These are phyloP conservation scores for Oryza glumipatula DNA, from an alignment of 176 grass and related monocot species.

Conservation along the genomic window DNA sequence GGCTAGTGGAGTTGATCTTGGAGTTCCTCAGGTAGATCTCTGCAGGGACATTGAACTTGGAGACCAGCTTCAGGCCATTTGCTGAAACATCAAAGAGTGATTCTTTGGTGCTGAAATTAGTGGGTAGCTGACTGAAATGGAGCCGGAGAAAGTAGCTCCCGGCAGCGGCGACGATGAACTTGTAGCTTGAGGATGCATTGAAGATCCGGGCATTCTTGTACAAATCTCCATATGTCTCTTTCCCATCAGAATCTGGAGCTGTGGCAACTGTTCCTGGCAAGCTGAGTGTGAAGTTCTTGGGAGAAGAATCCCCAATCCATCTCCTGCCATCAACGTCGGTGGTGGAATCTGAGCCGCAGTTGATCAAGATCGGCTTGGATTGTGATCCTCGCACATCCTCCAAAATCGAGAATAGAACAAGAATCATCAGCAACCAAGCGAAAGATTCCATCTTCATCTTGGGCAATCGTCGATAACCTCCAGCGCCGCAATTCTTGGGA, in stretches of 20 bases:
- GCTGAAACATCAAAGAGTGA: constrained; percentile 67
- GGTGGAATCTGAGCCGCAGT: constrained; percentile 64
- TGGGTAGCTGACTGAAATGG: constrained; percentile 74
- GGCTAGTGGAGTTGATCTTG: constrained; percentile 56
- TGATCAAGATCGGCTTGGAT: constrained; percentile 47
- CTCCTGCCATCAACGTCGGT: constrained; percentile 49
- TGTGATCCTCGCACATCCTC: constrained; percentile 14
- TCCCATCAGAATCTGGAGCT: constrained; percentile 24
- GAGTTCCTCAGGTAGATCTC: constrained; percentile 56
- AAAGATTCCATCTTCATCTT: constrained; percentile 32
- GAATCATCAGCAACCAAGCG: not conserved
- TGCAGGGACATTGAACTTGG: constrained; percentile 62
- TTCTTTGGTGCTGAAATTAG: constrained; percentile 47
- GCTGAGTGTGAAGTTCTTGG: constrained; percentile 61
- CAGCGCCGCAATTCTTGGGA: constrained; percentile 5
- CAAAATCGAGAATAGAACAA: constrained; percentile 9
- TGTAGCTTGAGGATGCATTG: constrained; percentile 63
- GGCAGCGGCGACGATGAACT: constrained; percentile 50
- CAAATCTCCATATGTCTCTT: constrained; percentile 46
- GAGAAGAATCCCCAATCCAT: constrained; percentile 65
- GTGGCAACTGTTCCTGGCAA: constrained; percentile 48
- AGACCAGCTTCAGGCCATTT: constrained; percentile 74
- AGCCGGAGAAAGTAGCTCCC: constrained; percentile 84
- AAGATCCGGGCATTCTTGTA: constrained; percentile 80
- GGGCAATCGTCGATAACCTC: not conserved